Base-by-base conservation (phyloP, 2,329 filamentous ascomycete species). In the Pseudodiploospora longispora region DNA sequence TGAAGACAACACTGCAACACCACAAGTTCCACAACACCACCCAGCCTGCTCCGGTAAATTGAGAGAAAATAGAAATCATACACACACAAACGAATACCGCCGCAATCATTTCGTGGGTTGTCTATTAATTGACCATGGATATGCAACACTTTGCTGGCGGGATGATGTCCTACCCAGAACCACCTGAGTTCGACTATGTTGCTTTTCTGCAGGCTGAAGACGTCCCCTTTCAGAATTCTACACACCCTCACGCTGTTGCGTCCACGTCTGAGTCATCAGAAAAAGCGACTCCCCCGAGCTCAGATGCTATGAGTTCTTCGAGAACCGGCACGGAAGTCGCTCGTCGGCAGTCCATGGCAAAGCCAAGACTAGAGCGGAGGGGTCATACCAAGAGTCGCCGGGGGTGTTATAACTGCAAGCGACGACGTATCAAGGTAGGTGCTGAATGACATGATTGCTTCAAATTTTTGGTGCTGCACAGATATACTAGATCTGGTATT, bases 361-460 rank as follows among this genome's bases (percentile, higher is more conserved):
- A 59, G 52, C 66, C 67, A 51, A 64, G 68, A 37, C 50, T 74
- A 28, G 76, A 78, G 57, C 65, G 80, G 44, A 71, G 78, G 49
- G 79, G 80, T 1, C 81, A 84, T 50, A 83, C 77, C 8, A 85
- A 85, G 59, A 82, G 77, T 41, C 71, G 81, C 27, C 68, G 74
- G 10, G 81, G 80, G 6, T 84, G 81, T 60, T 83, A 74, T 59
- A 82, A 82, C 57, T 85, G 81, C 65, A 84, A 84, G 61, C 69
- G 75, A 44, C 66, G 80, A 35, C 74, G 80, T 47, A 83, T 85
- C 59, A 84, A 80, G 71, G 75, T 75, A 60, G 27, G 50, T 42
- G 37, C 6, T 6, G 27, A 10, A 27, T 30, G 10, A 8, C 19
- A 28, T 10, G 35, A 31, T 8, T 32, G 9, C 32, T 19, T 19